Base-by-base conservation (phyloP, 2,329 filamentous ascomycete species). In the Graphilbum sp. region DNA sequence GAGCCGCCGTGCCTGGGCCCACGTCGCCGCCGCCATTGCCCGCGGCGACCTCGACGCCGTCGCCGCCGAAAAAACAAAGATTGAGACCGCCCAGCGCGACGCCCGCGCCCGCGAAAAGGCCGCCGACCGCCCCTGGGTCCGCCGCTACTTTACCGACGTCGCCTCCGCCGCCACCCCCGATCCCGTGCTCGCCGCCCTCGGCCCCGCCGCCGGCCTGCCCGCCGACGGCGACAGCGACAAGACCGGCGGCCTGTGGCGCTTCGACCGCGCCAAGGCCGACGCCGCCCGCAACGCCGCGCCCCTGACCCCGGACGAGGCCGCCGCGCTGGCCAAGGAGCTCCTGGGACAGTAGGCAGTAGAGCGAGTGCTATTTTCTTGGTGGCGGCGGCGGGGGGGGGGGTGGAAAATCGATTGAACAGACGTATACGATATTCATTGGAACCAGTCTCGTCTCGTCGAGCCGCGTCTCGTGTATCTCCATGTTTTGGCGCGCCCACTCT, bases 61-160 rank as follows among this genome's bases (percentile, higher is more conserved):
- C 1, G 75, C 75, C 2, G 53, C 61, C 13, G 83, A 93, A 54
- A 96, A 96, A 66, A 71, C 72, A 41, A 83, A 84, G 58, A 93
- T 96, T 46, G 90, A 96, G 59, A 83, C 85, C 48, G 75, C 78
- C 27, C 88, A 96, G 64, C 75, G 83, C 71, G 56, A 66, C 75
- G 52, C 64, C 60, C 75, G 87, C 45, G 72, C 72, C 54, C 66
- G 73, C 51, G 87, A 95, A 56, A 74, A 73, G 50, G 67, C 70
- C n/a, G 81, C 86, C 48, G 76, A 76, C 17, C 69, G 69, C 32
- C 65, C 72, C 31, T 98, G 90, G 88, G 71, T 86, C 51, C 70
- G 86, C 34, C 70, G 79, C 39, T 96, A 90, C 63, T 98, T 96
- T 61, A 72, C 65, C 41, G 50, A 57, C 50, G 50, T 69, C 50